A percentile compares a stretch with the other conserved stretches of the same genome.
These are phyloP conservation scores for Podaxis mareebaensis DNA, from an alignment of 768 basidiomycete species.

Conservation along the genomic window DNA sequence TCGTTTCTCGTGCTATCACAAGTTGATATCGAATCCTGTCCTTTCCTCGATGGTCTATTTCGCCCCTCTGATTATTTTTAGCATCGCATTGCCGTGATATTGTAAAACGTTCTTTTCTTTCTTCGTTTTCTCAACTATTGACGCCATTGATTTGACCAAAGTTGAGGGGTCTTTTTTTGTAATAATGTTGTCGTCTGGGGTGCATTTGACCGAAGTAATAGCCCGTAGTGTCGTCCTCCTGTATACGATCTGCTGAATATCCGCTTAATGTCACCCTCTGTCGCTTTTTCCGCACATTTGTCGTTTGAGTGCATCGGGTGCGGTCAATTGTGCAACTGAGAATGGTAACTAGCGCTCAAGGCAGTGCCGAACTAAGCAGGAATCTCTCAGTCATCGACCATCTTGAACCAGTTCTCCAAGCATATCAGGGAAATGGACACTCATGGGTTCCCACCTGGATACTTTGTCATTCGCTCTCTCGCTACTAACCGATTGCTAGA, in stretches of 20 bases:
- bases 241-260: constrained; percentile 12
- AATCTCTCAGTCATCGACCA: background rate
- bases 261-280: constrained; percentile 6
- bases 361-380: background rate
- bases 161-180: background rate
- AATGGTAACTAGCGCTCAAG: background rate
- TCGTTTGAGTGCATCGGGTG: background rate
- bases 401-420: background rate
- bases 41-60: constrained; percentile 16
- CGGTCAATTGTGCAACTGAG: background rate
- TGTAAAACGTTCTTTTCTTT: background rate
- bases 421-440: constrained; percentile 20
- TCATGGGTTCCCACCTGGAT: constrained; percentile 53
- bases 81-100: constrained; percentile 1
- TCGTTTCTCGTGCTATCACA: constrained; percentile 14
- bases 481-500: constrained; percentile 59
- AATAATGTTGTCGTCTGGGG: constrained; percentile 1
- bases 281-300: background rate
- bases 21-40: constrained; percentile 17
- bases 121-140: background rate
- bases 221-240: constrained; percentile 1
- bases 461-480: constrained; percentile 61
- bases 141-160: constrained; percentile 5
- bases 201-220: constrained; percentile 14
- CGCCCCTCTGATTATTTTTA: constrained; percentile 2